Base-by-base conservation (phyloP, 495 filamentous ascomycete species). In the Geopyxis carbonaria region DNA sequence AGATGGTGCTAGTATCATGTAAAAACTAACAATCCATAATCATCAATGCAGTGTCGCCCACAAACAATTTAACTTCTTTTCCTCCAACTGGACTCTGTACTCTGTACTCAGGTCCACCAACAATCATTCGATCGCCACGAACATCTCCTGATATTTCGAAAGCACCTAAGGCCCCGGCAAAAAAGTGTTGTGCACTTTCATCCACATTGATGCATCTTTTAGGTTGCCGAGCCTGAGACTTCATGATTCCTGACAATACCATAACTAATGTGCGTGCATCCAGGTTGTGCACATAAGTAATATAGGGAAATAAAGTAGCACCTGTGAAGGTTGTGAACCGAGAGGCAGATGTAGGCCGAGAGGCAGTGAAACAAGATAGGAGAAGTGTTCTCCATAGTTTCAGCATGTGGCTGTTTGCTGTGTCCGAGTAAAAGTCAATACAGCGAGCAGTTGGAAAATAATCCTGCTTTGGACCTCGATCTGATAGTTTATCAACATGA, bases 31-130 rank as follows among this genome's bases (percentile, higher is more conserved):
- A 54, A 44, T 54, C 50, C 50, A 53, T 54, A 23, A 54, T 53
- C 50, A 54, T 54, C 22, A 54, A 37, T 9, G 50, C 50, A n/a
- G 50, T 54, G 44, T 54, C 50, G n/a, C 50, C 50, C 10, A 54
- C 50, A 32, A 53, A 54, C 14, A 54, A 38, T 21, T 54, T 53
- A 25, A 54, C 43, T 27, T 54, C 50, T 29, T 47, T 54, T 11
- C 45, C 45, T 28, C 41, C 45, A 29, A 53, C 36, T 28, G 49
- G 41, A 15, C 38, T 53, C n/a, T 23, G 27, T 8, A 39, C 36
- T 15, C 45, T 45, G 28, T 53, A 54, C 35, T 54, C 50, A 13
- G 41, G 38, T 16, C 50, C 50, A 9, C 50, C 50, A 28, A 54
- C 50, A 28, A 54, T 35, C 45, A 53, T 49, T 20, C 34, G 42